Conservation (phyloP, 1,284 basidiomycete species). For the Ustanciosporium gigantosporum region DNA sequence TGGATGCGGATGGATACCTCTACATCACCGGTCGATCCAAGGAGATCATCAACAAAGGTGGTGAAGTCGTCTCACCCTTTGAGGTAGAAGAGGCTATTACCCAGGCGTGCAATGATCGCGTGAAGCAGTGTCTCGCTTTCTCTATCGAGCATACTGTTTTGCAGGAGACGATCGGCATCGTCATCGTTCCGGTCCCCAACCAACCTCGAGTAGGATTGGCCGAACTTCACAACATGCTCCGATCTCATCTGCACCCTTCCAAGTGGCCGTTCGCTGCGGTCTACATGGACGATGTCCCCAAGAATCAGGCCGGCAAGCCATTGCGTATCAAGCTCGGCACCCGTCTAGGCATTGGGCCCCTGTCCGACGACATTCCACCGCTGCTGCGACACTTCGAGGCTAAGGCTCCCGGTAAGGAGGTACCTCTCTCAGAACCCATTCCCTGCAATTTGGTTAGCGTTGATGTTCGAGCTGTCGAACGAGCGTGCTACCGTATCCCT, state of each 20-base stretch:
- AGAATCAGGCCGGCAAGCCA: conserved; percentile 61
- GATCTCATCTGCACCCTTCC: conserved; percentile 57
- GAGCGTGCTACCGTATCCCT: conserved; percentile 60
- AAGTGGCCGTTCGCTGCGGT: conserved; percentile 61
- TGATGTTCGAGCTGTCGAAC: conserved; percentile 59
- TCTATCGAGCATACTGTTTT: conserved; percentile 60
- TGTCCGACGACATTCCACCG: conserved; percentile 58
- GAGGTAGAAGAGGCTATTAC: conserved; percentile 61
- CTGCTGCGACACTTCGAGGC: conserved; percentile 61
- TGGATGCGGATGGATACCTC: conserved; percentile 60
- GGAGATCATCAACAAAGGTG: conserved; percentile 62
- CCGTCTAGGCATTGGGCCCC: conserved; percentile 57
- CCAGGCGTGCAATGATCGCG: conserved; percentile 57
- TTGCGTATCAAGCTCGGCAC: conserved; percentile 61
- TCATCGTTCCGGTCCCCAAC: conserved; percentile 58
- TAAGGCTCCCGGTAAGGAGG: conserved; percentile 57
- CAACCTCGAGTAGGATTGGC: conserved; percentile 59
- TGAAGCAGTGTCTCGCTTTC: conserved; percentile 60
- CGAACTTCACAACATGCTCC: conserved; percentile 60
- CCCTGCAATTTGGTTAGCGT: conserved; percentile 58
- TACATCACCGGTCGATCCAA: conserved; percentile 61
- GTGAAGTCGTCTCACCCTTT: conserved; percentile 61
- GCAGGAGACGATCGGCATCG: conserved; percentile 61
- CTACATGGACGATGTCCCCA: conserved; percentile 61
- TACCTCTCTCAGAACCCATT: conserved; percentile 57